These are phyloP conservation scores for Gleditsia sinensis DNA, from an alignment of 306 rosid genomes.

Conservation along the genomic window DNA sequence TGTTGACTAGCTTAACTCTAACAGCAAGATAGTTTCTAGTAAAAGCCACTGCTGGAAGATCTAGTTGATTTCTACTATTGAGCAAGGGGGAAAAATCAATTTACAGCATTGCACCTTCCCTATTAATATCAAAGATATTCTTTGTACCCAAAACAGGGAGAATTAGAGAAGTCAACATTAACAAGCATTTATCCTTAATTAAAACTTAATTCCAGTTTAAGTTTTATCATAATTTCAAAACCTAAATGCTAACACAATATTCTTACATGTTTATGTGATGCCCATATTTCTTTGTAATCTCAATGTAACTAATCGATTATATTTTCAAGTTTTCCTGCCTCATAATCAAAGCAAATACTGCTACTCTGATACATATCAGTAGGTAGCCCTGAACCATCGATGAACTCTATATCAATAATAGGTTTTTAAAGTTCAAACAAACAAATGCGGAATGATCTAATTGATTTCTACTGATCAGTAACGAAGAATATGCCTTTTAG, in stretches of 20 bases:
- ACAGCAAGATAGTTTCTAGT: not conserved
- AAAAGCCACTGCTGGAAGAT: too few species aligned
- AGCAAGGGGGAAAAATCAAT: not conserved
- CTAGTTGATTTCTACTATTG: slow-evolving; percentile 2
- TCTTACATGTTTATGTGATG: not conserved
- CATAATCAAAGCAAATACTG: slow-evolving; percentile 18
- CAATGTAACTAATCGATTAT: not conserved
- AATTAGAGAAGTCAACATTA: slow-evolving; percentile 17
- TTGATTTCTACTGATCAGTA: not conserved
- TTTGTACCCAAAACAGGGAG: not conserved
- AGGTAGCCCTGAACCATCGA: not conserved
- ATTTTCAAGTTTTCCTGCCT: not conserved
- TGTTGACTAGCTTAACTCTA: not conserved
- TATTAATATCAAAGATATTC: slow-evolving; percentile 22
- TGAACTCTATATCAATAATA: not conserved
- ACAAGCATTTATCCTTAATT: not conserved
- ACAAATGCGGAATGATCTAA: not conserved
- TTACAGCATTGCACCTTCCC: slow-evolving; percentile 12
- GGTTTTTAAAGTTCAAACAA: not conserved
- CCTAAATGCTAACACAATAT: not conserved
- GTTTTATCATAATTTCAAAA: not conserved
- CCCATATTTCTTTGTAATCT: not conserved
- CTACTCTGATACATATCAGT: not conserved
- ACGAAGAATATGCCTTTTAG: not conserved
- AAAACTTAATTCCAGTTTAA: not conserved